Percentiles rank a stretch among this genome's conserved stretches.
These are phyloP conservation scores for Pyrenula aspistea DNA, from an alignment of 495 filamentous ascomycete species.

Conservation along the genomic window DNA sequence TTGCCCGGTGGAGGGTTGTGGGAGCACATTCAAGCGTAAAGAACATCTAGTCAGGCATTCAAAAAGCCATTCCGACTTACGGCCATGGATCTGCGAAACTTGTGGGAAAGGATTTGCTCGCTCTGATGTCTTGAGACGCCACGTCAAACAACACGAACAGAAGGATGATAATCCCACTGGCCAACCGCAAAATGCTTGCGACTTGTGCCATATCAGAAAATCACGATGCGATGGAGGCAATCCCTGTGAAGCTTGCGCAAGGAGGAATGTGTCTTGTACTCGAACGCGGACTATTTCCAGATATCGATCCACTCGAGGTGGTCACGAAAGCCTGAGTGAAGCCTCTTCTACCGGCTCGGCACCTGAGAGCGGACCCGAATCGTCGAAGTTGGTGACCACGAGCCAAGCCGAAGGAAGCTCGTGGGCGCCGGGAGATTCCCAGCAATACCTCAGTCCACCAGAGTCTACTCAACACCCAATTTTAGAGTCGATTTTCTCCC, in stretches of 20 bases:
- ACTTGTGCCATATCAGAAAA: constrained; percentile 12
- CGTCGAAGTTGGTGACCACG: not conserved
- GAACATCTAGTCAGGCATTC: constrained; percentile 17
- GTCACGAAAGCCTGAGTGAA: not conserved
- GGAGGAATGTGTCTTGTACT: not conserved
- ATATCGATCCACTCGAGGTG: not conserved
- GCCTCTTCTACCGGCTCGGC: not conserved
- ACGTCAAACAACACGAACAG: constrained; percentile 12
- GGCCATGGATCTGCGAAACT: constrained; percentile 12
- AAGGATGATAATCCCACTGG: not conserved
- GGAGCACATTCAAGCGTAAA: constrained; percentile 14
- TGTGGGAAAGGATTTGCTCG: constrained; percentile 18
- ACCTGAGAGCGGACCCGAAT: constrained; percentile 4
- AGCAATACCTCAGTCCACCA: constrained; percentile 1
- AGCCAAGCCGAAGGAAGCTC: not conserved
- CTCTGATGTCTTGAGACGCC: constrained; percentile 17
- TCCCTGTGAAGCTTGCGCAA: constrained; percentile 13
- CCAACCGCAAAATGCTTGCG: constrained; percentile 8
- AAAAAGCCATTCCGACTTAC: constrained; percentile 12
- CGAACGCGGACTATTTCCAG: not conserved
- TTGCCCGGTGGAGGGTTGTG: constrained; percentile 11
- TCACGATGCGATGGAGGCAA: constrained; percentile 12
- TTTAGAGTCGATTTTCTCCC: not conserved
- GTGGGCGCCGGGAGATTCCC: not conserved
- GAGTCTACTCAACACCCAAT: not conserved